Evolutionary conservation across 2,329 filamentous ascomycete species (phyloP).

Genomic region (Sodiomyces alkalinus): DNA sequence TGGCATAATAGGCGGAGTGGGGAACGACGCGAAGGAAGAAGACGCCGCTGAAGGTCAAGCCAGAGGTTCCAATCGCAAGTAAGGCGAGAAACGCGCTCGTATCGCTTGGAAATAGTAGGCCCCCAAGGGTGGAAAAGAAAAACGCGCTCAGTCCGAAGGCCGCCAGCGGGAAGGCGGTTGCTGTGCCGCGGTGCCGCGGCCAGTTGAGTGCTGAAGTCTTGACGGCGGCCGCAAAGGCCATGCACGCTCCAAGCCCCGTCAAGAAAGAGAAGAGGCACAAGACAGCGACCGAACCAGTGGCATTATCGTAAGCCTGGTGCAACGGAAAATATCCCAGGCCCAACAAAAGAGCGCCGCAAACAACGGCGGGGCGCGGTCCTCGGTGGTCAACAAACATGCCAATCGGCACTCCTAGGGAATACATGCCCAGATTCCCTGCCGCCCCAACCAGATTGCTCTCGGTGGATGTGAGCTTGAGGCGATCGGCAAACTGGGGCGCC

Average conservation of each 20-base stretch:
- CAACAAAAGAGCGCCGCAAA: conserved; percentile 59
- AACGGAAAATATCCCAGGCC: conserved; percentile 76
- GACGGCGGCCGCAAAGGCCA: conserved; percentile 76
- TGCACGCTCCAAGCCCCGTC: conserved; percentile 77
- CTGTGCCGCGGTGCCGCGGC: conserved; percentile 79
- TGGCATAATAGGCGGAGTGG: conserved; percentile 40
- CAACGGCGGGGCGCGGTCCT: conserved; percentile 64
- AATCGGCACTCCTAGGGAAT: conserved; percentile 74
- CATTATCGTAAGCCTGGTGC: conserved; percentile 60
- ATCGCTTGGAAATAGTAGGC: conserved; percentile 65
- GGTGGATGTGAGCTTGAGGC: conserved; percentile 76
- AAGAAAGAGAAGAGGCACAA: conserved; percentile 77
- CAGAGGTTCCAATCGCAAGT: conserved; percentile 63
- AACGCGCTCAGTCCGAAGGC: conserved; percentile 92
- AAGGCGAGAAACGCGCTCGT: conserved; percentile 70
- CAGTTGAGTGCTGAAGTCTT: conserved; percentile 84
- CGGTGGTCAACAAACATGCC: conserved; percentile 75
- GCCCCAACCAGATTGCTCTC: conserved; percentile 82
- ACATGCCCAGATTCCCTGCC: conserved; percentile 87
- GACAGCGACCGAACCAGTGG: conserved; percentile 38
- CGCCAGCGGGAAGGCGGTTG: conserved; percentile 83
- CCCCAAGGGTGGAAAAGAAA: conserved; percentile 77
- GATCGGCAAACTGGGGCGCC: conserved; percentile 88
- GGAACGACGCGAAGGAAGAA: conserved; percentile 73
- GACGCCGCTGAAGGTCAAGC: conserved; percentile 60